Evolutionary conservation across 768 basidiomycete species (phyloP).

Genomic region (Lactarius sanguifluus): DNA sequence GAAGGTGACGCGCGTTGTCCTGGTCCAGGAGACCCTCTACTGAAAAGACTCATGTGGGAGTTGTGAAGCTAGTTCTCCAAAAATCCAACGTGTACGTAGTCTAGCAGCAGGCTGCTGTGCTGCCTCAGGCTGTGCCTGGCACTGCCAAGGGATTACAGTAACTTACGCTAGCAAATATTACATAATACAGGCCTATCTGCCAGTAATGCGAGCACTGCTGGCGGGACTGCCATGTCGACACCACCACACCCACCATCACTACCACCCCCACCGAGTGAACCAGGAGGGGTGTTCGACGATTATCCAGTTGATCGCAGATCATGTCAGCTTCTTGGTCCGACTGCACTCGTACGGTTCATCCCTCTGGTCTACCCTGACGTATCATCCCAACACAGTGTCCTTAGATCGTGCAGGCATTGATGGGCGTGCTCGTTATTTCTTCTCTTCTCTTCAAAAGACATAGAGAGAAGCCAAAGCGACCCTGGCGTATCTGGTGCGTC

Average conservation of each 20-base stretch:
- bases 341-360: conserved; percentile 43
- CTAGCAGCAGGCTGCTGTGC: background rate
- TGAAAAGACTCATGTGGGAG: conserved; percentile 27
- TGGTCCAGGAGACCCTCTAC: conserved; percentile 12
- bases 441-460: conserved; percentile 89
- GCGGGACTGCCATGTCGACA: conserved; percentile 10
- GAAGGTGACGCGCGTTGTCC: conserved; percentile 21
- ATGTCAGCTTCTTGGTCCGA: conserved; percentile 49
- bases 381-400: conserved; percentile 17
- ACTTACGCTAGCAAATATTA: background rate
- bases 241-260: background rate
- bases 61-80: background rate
- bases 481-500: conserved; percentile 88
- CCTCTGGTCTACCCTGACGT: background rate
- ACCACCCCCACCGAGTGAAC: conserved; percentile 4
- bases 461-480: conserved; percentile 78
- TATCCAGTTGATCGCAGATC: conserved; percentile 44
- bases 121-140: background rate
- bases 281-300: conserved; percentile 34
- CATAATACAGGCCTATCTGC: background rate
- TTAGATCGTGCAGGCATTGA: conserved; percentile 77
- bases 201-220: background rate
- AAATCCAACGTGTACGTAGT: background rate
- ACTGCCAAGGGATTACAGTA: background rate
- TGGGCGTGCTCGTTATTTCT: conserved; percentile 89